phyloP scores from a whole-genome alignment of 192 early-diverging fungal species.

The Entophlyctis helioformis region DNA sequence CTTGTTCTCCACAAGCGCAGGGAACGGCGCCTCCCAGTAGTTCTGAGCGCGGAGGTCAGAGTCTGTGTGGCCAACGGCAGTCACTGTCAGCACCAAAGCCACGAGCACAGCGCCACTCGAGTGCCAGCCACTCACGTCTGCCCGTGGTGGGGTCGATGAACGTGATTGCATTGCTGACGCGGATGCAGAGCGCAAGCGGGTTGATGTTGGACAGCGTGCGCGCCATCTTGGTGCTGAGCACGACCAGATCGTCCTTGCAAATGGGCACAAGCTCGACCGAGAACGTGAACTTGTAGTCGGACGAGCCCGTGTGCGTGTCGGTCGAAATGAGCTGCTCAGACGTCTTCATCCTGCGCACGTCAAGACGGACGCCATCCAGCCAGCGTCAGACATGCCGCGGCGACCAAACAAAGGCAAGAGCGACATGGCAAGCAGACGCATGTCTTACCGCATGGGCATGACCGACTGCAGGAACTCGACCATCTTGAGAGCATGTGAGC shows the following conservation, averaged over 20 bases:
- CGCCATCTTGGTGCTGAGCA: conserved; percentile 74
- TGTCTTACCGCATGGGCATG: conserved; percentile 56
- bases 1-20: conserved; percentile 59
- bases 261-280: conserved; percentile 92
- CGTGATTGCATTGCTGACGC: conserved; percentile 77
- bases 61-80: too few relatives aligned
- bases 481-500: conserved; percentile 90
- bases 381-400: background rate
- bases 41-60: conserved; percentile 60
- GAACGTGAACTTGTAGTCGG: conserved; percentile 95
- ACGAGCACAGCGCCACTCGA: too few relatives aligned
- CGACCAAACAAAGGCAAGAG: too few relatives aligned
- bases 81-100: too few relatives aligned
- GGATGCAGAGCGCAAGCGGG: conserved; percentile 71
- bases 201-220: conserved; percentile 72
- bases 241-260: conserved; percentile 92
- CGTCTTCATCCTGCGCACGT: conserved; percentile 64
- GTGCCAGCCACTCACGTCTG: conserved; percentile 15
- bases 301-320: conserved; percentile 82
- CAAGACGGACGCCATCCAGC: conserved; percentile 1
- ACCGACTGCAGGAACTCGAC: conserved; percentile 82
- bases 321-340: conserved; percentile 94
- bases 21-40: conserved; percentile 82
- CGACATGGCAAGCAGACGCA: background rate
- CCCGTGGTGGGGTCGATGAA: conserved; percentile 83